Base-by-base conservation (phyloP, 495 filamentous ascomycete species). In the Geopyxis carbonaria region DNA sequence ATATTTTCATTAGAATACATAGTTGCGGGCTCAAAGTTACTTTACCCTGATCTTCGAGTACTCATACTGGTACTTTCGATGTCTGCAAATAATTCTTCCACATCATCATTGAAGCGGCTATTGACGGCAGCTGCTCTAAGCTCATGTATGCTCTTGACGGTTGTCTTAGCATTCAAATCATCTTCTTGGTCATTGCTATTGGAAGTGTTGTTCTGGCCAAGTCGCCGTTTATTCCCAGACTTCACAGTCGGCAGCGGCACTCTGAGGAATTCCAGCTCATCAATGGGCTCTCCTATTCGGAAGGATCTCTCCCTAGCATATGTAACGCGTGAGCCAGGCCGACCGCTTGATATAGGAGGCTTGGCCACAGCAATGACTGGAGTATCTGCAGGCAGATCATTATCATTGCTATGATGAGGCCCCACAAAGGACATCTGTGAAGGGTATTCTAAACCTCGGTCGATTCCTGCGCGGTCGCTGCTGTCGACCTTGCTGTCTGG, bases 121-220 rank as follows among this genome's bases (percentile, higher is more conserved):
- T 86, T 91, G 16, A 76, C 75, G 5, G 89, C 89, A 27, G 83
- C 75, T 46, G 83, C 78, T 45, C 85, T 70, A 30, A 97, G 65
- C 56, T 97, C 89, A 52, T 95, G 85, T 23, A 94, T 79, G 45
- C 76, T 89, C 34, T 78, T 72, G 42, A 93, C 75, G 35, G 69
- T 61, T 10, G 64, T 67, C 19, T 47, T 52, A 10, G 30, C 65
- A 21, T 38, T 43, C 39, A 64, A 53, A 21, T 58, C 60, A 4
- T 67, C 66, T 10, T 69, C 66, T n/a, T 76, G 72, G 11, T 68
- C 66, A 28, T 72, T 20, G 13, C 8, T 14, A 16, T 22, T 13
- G 23, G 8, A 13, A 9, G n/a, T 15, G 11, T 10, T 22, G 6
- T 39, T 8, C 36, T 22, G 27, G 27, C 30, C 18, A 34, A 14